Base-by-base conservation (phyloP, 768 basidiomycete genomes). In the Tremella yokohamensis region DNA sequence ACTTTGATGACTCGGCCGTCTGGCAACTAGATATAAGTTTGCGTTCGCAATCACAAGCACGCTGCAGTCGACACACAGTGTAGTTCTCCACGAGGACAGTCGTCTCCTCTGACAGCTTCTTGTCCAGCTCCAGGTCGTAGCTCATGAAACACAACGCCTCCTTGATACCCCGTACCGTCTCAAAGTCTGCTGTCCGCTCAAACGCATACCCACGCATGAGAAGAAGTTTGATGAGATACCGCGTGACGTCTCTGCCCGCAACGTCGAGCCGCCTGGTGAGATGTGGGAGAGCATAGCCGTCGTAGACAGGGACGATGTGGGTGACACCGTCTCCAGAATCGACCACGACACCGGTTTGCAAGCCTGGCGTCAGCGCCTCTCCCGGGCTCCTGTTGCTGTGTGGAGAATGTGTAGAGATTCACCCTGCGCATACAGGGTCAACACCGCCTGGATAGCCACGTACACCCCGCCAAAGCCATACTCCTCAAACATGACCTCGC, bases 171-270 rank as follows among this genome's bases (percentile, higher is more conserved):
- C 94, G 81, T 19, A 99, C 96, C 1, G 96, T 99, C 80, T 99
- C 96, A 70, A 99, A 99, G 79, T 99, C 96, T 24, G 96, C 96
- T 2, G 96, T 99, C 40, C 96, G 85, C 79, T 99, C 98, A 83
- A 99, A 98, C 0, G 96, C 96, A 77, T 99, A 98, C n/a, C 96
- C 96, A n/a, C 94, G 86, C 93, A 97, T 97, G 67, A 98, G 84
- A 34, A 99, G 82, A n/a, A 99, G 83, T 79, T 98, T 99, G 84
- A 99, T 99, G 78, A 99, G 81, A 78, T 99, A 99, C 69, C 92
- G 85, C 47, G 96, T 99, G 48, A 99, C 96, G 75, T 99, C 96
- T 64, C 96, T 85, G 18, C 96, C 96, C 54, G 96, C 96, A 66
- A 99, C 97, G 73, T 99, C 96, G 59, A 99, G 81, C 61, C 96